A percentile compares a stretch with the other conserved stretches of the same genome.
Evolutionary conservation across 1,284 basidiomycete genomes (phyloP).

Genomic region (Peniophora sp.): DNA sequence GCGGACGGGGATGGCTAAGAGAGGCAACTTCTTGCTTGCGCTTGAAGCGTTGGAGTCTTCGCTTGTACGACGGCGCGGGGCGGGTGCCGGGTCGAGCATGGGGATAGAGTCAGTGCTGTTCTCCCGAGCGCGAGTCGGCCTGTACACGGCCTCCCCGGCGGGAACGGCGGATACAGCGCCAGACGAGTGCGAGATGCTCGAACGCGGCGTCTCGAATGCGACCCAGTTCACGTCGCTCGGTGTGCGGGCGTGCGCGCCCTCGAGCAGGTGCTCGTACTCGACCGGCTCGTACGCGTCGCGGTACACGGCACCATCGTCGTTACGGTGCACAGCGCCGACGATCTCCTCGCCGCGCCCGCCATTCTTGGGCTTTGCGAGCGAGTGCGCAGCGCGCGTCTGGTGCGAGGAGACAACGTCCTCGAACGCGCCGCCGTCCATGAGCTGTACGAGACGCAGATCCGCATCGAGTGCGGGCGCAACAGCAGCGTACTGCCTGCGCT

Average conservation of each 20-base stretch:
- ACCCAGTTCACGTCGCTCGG: background rate
- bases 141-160: background rate
- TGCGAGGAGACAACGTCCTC: slow-evolving; percentile 49
- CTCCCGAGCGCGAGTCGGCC: background rate
- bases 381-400: slow-evolving; percentile 45
- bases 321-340: slow-evolving; percentile 46
- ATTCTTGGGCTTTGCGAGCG: slow-evolving; percentile 4
- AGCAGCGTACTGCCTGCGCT: slow-evolving; percentile 35
- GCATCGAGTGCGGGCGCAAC: slow-evolving; percentile 40
- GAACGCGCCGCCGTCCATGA: slow-evolving; percentile 52
- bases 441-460: slow-evolving; percentile 61
- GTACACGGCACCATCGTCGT: slow-evolving; percentile 57
- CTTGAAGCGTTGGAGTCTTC: background rate
- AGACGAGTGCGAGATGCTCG: background rate
- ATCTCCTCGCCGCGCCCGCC: slow-evolving; percentile 17
- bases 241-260: slow-evolving; percentile 14
- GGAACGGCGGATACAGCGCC: background rate
- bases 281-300: slow-evolving; percentile 60
- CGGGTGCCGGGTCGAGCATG: background rate
- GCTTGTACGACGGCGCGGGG: background rate
- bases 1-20: slow-evolving; percentile 14
- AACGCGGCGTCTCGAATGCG: background rate
- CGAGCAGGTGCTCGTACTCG: slow-evolving; percentile 57
- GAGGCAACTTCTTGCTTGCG: background rate
- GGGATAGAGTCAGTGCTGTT: background rate